Base-by-base conservation (phyloP, 108 stramenopile genomes). In the Skeletonema costatum region DNA sequence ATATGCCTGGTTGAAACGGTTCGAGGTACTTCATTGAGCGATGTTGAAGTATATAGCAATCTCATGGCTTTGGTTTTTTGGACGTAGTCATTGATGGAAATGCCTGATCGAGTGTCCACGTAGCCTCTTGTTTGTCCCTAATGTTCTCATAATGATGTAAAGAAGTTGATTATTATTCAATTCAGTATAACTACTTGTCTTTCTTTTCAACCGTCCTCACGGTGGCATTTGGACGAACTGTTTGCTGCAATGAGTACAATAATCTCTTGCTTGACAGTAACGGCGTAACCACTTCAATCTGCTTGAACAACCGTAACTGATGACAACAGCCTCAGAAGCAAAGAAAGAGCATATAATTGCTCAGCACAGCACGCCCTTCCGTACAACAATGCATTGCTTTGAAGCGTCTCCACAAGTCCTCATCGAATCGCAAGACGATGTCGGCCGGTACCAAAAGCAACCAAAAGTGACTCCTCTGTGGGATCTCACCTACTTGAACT, bases 1-100 rank as follows among this genome's bases (percentile, higher is more conserved):
- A 64, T 17, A 35, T 73, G 63, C 31, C 6, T 73, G 63, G 46
- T 64, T 64, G 48, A 64, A 41, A 73, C 44, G 35, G 53, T 56
- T 56, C 25, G 53, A 56, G n/a, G 25, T 56, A 56, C 53, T 56
- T 56, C 53, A 25, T 6, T 53, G 51, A 53, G 21, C 3, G 42
- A 4, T 16, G 14, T 44, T 44, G 42, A 44, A 44, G 42, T 44
- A n/a, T n/a, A n/a, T n/a, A 16, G 42, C 14, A 2, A 8, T 44
- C 14, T 16, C 42, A 41, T 44, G 42, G 42, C 14, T 13, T 44
- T 44, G 42, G 3, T 36, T 36, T 36, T 36, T 36, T 6, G 4
- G 35, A 36, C 35, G 35, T 44, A 44, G 4, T 46, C 44, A 46
- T n/a, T 46, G 3, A 46, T 46, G 44, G n/a, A 46, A 46, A 46